Conservation (phyloP, 495 filamentous ascomycete genomes). For the Aspergillus coremiiformis region DNA sequence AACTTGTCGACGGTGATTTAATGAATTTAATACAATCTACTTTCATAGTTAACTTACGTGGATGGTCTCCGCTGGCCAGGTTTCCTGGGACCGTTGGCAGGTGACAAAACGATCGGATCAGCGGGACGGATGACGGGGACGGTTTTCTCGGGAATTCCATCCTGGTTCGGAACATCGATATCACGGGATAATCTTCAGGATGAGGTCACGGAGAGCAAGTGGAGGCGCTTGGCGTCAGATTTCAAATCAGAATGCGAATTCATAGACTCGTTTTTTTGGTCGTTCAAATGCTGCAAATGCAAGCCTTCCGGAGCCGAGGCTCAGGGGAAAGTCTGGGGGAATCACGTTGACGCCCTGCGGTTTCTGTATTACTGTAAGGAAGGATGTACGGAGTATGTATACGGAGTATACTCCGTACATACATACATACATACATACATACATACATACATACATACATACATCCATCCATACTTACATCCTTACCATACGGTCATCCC, state of each 20-base stretch:
- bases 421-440: no score
- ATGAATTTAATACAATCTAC: conserved; percentile 2
- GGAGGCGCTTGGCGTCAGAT: neutral
- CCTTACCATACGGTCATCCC: conserved; percentile 3
- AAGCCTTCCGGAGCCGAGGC: no score
- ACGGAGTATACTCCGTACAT: no score
- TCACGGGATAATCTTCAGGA: neutral
- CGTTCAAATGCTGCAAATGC: no score
- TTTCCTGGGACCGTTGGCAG: neutral
- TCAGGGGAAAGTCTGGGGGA: neutral
- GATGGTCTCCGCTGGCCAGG: neutral
- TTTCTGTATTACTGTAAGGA: conserved; percentile 1
- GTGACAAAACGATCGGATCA: conserved; percentile 14
- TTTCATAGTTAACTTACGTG: no score
- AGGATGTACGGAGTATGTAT: no score
- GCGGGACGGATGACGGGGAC: conserved; percentile 22
- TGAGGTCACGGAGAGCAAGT: neutral
- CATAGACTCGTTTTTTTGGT: no score
- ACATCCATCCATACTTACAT: no score
- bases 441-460: no score
- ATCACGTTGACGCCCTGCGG: neutral
- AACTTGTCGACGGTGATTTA: neutral
- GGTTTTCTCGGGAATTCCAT: no score
- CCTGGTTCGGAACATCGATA: no score
- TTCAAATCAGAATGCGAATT: neutral